These are phyloP conservation scores for Umbilicus rupestris DNA, from an alignment of 164 flowering plant genomes.

Conservation along the genomic window DNA sequence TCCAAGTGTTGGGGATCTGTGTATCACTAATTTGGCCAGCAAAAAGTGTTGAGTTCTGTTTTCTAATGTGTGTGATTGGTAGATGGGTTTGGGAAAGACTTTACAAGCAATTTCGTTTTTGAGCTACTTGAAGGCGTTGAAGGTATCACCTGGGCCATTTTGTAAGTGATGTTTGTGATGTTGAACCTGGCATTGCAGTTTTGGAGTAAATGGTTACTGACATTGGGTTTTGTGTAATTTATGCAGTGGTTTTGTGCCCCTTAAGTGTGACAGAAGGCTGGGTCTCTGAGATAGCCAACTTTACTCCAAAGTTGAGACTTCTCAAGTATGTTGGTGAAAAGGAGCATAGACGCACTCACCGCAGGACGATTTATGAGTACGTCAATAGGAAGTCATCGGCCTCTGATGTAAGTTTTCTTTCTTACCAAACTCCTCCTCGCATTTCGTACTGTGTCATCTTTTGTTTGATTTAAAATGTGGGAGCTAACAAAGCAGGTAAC, in stretches of 20 bases:
- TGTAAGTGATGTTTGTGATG: conserved; percentile 37
- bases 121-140: conserved; percentile 63
- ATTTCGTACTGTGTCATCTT: background rate
- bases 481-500: background rate
- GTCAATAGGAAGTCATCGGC: conserved; percentile 3
- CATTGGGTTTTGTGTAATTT: conserved; percentile 7
- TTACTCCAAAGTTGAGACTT: conserved; percentile 12
- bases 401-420: conserved; percentile 1
- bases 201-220: background rate
- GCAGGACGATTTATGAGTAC: conserved; percentile 22
- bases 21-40: background rate
- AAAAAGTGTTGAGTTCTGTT: background rate
- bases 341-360: conserved; percentile 39
- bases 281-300: conserved; percentile 48
- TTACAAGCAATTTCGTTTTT: conserved; percentile 78
- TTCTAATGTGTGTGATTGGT: conserved; percentile 16
- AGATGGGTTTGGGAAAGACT: conserved; percentile 99
- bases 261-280: conserved; percentile 90
- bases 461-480: background rate
- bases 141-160: conserved; percentile 58
- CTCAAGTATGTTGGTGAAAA: conserved; percentile 65
- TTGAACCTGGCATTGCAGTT: background rate
- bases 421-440: background rate
- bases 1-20: background rate
- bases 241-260: conserved; percentile 85